Percentiles rank a stretch among this genome's conserved stretches.
These are phyloP conservation scores for Leccinum ambiguum DNA, from an alignment of 1,284 basidiomycete species.

Conservation along the genomic window DNA sequence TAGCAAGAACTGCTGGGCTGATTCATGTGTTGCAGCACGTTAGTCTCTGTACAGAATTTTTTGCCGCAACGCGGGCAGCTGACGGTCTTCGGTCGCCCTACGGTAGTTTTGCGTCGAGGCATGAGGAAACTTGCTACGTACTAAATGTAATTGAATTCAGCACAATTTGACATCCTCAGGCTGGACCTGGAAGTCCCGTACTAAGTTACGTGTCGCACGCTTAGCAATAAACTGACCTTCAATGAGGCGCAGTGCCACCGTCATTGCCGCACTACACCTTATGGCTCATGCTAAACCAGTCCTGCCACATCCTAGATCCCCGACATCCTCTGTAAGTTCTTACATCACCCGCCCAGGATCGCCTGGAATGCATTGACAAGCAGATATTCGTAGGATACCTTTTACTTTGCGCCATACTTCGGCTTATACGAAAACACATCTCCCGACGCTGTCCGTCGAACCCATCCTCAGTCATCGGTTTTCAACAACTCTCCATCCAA, in stretches of 20 bases:
- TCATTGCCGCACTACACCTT: too few species aligned
- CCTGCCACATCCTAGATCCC: neutral
- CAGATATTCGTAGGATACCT: neutral
- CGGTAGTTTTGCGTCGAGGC: neutral
- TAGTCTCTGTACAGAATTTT: neutral
- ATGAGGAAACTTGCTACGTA: neutral
- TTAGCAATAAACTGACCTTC: too few species aligned
- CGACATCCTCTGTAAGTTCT: neutral
- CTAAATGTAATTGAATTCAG: too few species aligned
- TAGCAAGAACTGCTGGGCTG: neutral
- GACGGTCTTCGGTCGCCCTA: neutral
- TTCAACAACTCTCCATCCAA: neutral
- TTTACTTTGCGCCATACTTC: neutral
- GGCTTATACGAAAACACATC: neutral
- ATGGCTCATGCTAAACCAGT: neutral
- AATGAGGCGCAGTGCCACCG: neutral
- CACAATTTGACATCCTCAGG: too few species aligned
- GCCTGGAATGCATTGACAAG: neutral
- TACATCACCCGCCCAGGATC: neutral
- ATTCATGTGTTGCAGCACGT: neutral
- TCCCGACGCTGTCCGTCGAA: neutral
- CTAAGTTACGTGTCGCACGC: too few species aligned
- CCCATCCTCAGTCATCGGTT: neutral
- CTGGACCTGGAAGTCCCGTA: too few species aligned
- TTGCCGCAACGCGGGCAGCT: neutral